These are phyloP conservation scores for Nitzschia sp. DNA, from an alignment of 108 stramenopile species.

Conservation along the genomic window DNA sequence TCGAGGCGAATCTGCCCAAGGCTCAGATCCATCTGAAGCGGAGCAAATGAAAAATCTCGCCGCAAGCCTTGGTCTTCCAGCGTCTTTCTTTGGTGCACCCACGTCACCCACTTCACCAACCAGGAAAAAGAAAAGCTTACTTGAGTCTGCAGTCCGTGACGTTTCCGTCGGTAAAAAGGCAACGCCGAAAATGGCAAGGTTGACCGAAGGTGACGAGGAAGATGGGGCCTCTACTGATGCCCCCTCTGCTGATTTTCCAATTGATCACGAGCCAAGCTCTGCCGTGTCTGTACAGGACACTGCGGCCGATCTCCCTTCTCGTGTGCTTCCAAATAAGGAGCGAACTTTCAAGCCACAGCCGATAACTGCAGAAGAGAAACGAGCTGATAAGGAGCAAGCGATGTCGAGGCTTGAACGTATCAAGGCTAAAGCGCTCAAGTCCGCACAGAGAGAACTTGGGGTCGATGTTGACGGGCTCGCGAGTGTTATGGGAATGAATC, in stretches of 20 bases:
- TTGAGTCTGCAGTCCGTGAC: not conserved
- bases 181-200: not conserved
- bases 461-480: not conserved
- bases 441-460: not conserved
- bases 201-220: not conserved
- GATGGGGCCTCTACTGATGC: not conserved
- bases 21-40: not conserved
- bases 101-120: not conserved
- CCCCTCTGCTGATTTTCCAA: not conserved
- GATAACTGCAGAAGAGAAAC: not conserved
- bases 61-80: not conserved
- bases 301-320: not conserved
- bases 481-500: not conserved
- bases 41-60: not conserved
- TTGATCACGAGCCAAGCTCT: not conserved
- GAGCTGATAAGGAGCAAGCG: not conserved
- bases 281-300: not conserved
- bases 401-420: constrained; percentile 1
- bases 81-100: not conserved
- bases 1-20: not conserved
- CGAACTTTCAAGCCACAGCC: not conserved
- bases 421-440: not conserved
- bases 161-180: not conserved
- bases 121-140: not conserved
- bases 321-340: not conserved